These are phyloP conservation scores for Zymoseptoria brevis DNA, from an alignment of 2,329 filamentous ascomycete genomes.

Conservation along the genomic window DNA sequence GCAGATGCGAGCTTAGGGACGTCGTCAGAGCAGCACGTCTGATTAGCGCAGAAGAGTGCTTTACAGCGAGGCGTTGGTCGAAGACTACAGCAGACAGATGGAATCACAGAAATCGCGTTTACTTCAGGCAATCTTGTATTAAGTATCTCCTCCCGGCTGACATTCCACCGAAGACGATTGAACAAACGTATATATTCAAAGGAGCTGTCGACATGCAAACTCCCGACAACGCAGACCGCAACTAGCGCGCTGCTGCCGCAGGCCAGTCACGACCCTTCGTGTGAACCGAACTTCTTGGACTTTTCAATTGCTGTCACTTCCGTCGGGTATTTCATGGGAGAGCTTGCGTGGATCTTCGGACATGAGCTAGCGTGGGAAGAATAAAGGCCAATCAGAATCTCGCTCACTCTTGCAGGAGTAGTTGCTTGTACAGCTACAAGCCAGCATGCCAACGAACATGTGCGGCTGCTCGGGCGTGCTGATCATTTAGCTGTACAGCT, in stretches of 20 bases:
- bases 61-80: not conserved
- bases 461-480: no score
- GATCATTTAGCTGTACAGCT: no score
- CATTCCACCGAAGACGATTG: not conserved
- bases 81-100: not conserved
- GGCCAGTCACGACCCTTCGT: not conserved
- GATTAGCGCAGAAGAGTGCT: not conserved
- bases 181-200: not conserved
- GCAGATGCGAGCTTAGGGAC: not conserved
- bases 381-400: not conserved
- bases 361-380: not conserved
- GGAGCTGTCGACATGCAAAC: not conserved
- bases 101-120: not conserved
- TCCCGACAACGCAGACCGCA: not conserved
- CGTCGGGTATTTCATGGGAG: not conserved
- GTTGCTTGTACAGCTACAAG: no score
- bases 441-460: no score
- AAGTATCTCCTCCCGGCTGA: not conserved
- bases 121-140: not conserved
- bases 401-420: not conserved
- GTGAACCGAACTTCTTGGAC: not conserved
- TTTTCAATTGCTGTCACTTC: not conserved
- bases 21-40: not conserved
- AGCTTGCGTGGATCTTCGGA: not conserved
- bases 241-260: not conserved